A percentile compares a stretch with the other conserved stretches of the same genome.
These are phyloP conservation scores for Anisogramma anomala DNA, from an alignment of 2,329 filamentous ascomycete genomes.

Conservation along the genomic window DNA sequence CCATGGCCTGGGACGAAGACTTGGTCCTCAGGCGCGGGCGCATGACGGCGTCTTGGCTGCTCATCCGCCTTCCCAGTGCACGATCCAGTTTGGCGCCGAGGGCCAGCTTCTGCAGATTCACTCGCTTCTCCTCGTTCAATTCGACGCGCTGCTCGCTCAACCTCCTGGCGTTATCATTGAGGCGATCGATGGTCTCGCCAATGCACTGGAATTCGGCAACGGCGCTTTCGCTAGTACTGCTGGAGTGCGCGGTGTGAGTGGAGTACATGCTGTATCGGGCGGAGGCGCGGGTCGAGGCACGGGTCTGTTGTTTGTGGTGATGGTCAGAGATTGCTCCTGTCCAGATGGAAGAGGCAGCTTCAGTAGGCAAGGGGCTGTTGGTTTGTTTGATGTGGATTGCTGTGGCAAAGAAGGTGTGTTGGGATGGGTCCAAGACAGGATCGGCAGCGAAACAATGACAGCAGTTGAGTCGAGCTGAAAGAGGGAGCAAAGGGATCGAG, in stretches of 20 bases:
- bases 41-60: slow-evolving; percentile 78
- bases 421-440: too few species aligned
- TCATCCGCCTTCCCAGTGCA: slow-evolving; percentile 77
- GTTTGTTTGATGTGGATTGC: neutral
- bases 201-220: slow-evolving; percentile 55
- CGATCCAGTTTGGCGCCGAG: slow-evolving; percentile 84
- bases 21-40: slow-evolving; percentile 28
- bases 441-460: too few species aligned
- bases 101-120: slow-evolving; percentile 74
- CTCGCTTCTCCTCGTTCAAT: slow-evolving; percentile 67
- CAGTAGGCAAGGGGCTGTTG: neutral
- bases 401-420: too few species aligned
- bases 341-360: neutral
- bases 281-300: slow-evolving; percentile 44
- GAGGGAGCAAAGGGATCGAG: too few species aligned
- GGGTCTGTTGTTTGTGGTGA: slow-evolving; percentile 28
- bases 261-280: slow-evolving; percentile 50
- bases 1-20: slow-evolving; percentile 20
- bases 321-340: slow-evolving; percentile 3
- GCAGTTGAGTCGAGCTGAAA: too few species aligned
- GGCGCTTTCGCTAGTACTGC: slow-evolving; percentile 41
- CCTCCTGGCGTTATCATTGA: slow-evolving; percentile 65
- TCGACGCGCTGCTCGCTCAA: slow-evolving; percentile 71
- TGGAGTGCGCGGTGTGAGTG: slow-evolving; percentile 49
- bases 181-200: slow-evolving; percentile 68